Base-by-base conservation (phyloP, 164 flowering plant species). In the Chloranthus sessilifolius region DNA sequence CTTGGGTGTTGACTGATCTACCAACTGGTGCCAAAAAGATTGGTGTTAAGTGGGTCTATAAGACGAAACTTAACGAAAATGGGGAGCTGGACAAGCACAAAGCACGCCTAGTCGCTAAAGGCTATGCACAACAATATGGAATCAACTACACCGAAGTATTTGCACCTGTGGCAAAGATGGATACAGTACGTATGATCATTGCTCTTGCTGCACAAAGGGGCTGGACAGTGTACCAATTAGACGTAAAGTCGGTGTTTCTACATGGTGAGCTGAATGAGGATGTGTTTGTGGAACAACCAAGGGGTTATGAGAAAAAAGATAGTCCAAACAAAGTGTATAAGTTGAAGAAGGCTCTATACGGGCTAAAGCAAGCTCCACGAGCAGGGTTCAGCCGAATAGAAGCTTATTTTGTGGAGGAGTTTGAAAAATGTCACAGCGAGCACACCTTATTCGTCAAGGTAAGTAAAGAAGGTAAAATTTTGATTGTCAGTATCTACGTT, bases 361-460 rank as follows among this genome's bases (percentile, higher is more conserved):
- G 38, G 8, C 38, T 48, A 17, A 60, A 60, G 47, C 38, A 52
- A 52, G 58, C 52, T 2, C 45, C 52, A 39, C n/a, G 58, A 28
- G 47, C 52, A 7, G 43, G 45, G 52, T 37, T 34, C 15, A 39
- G 28, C 10, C 19, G 36, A 19, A 4, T 12, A n/a, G 8, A 31
- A 14, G 36, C 37, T n/a, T 19, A 8, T 3, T 12, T 29, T n/a
- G 37, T 3, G 4, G 15, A n/a, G 0, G 38, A 9, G 22, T 28
- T 28, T 31, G 11, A 28, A n/a, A 16, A 40, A 16, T 7, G 52
- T 10, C n/a, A 16, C n/a, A 1, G 2, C 7, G 52, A 48, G 1
- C 41, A 43, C 24, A 53, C 43, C 15, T 22, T n/a, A n/a, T 59
- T 31, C 8, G 24, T 42, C 15, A 17, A 42, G 3, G 45, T 59